Evolutionary conservation across 2,329 filamentous ascomycete species (phyloP).

Genomic region (Orbilia ellipsospora): DNA sequence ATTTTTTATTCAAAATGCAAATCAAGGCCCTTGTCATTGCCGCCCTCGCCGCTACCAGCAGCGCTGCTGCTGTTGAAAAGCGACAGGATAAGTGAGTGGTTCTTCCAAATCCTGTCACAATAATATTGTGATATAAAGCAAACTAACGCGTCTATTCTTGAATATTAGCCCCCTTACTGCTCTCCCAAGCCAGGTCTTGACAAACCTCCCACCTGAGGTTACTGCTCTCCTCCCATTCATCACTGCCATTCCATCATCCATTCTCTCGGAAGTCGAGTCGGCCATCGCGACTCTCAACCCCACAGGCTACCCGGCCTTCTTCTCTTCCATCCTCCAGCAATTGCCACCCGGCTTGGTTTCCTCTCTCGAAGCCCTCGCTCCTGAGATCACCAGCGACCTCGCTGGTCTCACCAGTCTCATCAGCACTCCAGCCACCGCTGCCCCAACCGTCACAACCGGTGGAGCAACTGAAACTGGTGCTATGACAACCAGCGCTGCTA

Average conservation of each 20-base stretch:
- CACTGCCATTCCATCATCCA: conserved; percentile 26
- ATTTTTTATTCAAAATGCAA: conserved; percentile 36
- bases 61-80: conserved; percentile 35
- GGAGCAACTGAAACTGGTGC: neutral
- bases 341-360: conserved; percentile 41
- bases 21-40: conserved; percentile 49
- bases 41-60: conserved; percentile 33
- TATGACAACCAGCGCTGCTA: neutral
- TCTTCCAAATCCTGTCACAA: neutral
- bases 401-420: neutral
- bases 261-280: conserved; percentile 35
- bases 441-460: conserved; percentile 24
- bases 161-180: neutral
- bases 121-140: neutral
- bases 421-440: conserved; percentile 11
- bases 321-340: conserved; percentile 28
- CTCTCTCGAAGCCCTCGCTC: conserved; percentile 27
- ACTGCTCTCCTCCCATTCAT: conserved; percentile 17
- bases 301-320: conserved; percentile 23
- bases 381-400: conserved; percentile 1
- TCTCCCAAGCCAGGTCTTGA: conserved; percentile 3
- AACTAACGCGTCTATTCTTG: no score
- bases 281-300: conserved; percentile 10
- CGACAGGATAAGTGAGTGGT: conserved; percentile 28
- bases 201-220: conserved; percentile 16